Evolutionary conservation across 1,284 basidiomycete species (phyloP), one percentile per base, ranked within the genome.

Genomic region (Lentinula novae-zelandiae): DNA sequence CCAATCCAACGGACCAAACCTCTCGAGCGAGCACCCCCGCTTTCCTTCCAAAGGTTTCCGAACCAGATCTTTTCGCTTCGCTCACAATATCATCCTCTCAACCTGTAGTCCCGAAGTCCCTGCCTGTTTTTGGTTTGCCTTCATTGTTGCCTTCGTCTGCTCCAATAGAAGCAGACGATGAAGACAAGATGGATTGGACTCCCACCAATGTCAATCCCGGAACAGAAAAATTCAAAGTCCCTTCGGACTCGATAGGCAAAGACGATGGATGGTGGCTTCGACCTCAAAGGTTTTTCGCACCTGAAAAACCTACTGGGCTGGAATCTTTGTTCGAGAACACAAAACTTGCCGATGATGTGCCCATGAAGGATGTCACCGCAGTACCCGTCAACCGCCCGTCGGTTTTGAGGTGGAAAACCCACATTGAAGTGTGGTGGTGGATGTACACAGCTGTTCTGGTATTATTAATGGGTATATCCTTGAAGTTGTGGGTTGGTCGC

Each of bases 231-330:
- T 52, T 58, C 65, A 64, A 48, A 58, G 67, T 70, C 67, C 48
- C 53, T 40, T 48, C 56, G 62, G 27, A 22, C 64, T 67, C 62
- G 17, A 46, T 8, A 9, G 44, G 40, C 13, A 7, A 15, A n/a
- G n/a, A 46, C 31, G 77, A 81, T 50, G 77, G 75, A 12, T 72
- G 75, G 39, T 86, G 81, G 82, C 66, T 89, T 51, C 81, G 83
- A 2, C 86, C 85, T 2, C 87, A 89, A 67, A 79, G 80, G n/a
- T 90, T 90, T 69, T 90, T 90, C 65, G 82, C 86, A 12, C 87
- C 88, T 0, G 89, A 91, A 68, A 80, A 85, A 65, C 87, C 89
- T 2, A 92, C 90, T 0, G 91, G 90, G 2, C 76, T 93, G 2
- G 90, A 93, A 72, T 76, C 78, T 48, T 72, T 92, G n/a, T 84